Evolutionary conservation across 2,329 filamentous ascomycete species (phyloP).

Genomic region (Colletotrichum scovillei): DNA sequence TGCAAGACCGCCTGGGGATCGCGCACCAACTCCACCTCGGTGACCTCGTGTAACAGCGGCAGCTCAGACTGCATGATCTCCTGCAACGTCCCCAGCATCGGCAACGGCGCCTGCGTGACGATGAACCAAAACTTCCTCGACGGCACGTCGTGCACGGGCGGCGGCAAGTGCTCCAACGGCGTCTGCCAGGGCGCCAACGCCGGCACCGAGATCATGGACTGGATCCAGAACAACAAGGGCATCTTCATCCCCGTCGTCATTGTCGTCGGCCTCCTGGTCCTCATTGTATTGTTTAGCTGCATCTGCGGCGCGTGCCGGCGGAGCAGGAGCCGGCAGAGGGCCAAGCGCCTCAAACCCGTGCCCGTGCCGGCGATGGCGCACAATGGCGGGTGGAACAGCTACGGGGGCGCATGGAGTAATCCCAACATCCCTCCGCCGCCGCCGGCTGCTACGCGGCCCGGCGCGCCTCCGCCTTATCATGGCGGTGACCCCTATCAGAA

Average conservation of each 20-base stretch:
- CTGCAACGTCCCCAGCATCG: conserved; percentile 79
- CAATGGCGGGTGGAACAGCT: conserved; percentile 33
- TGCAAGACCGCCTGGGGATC: conserved; percentile 87
- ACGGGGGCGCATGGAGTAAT: conserved; percentile 33
- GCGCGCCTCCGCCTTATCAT: conserved; percentile 16
- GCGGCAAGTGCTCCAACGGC: conserved; percentile 84
- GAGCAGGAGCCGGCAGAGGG: conserved; percentile 37
- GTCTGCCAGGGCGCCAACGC: conserved; percentile 78
- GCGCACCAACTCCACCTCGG: conserved; percentile 79
- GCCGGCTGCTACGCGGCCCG: conserved; percentile 22
- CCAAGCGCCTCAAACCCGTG: conserved; percentile 40
- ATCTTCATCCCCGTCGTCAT: conserved; percentile 84
- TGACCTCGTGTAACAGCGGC: conserved; percentile 78
- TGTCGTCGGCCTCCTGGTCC: conserved; percentile 75
- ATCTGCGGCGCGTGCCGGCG: conserved; percentile 56
- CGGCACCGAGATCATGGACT: conserved; percentile 76
- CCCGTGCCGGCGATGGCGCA: conserved; percentile 32
- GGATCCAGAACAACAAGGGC: conserved; percentile 81
- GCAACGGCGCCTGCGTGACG: conserved; percentile 73
- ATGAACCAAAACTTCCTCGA: conserved; percentile 95
- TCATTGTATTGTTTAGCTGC: conserved; percentile 76
- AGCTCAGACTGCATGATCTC: conserved; percentile 75
- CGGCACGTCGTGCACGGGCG: conserved; percentile 85
- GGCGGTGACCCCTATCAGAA: conserved; percentile 5
- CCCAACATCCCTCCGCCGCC: conserved; percentile 27